A percentile compares a stretch with the other conserved stretches of the same genome.
These are phyloP conservation scores for Psophocarpus tetragonolobus DNA, from an alignment of 306 rosid species.

Conservation along the genomic window DNA sequence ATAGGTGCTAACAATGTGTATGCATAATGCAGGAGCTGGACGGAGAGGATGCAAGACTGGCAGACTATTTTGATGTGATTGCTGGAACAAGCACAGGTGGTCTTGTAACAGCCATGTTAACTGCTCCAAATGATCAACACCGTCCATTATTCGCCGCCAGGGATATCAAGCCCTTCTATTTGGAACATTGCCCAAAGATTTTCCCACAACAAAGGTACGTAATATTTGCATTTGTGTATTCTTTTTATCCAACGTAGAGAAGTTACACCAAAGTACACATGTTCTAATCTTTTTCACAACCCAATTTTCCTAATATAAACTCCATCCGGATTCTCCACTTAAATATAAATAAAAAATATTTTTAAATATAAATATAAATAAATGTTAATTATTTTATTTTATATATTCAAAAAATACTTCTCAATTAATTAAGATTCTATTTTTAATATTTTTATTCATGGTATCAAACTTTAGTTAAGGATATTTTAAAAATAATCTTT, in stretches of 20 bases:
- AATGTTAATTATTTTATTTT: no score
- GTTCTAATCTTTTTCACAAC: no score
- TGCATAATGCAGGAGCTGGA: conserved; percentile 49
- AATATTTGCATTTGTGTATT: background rate
- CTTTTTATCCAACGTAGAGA: background rate
- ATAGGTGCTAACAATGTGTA: background rate
- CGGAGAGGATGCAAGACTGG: conserved; percentile 66
- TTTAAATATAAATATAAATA: no score
- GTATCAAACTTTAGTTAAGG: no score
- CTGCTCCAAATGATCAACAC: conserved; percentile 48
- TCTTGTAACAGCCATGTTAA: conserved; percentile 62
- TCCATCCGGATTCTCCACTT: no score
- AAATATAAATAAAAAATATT: no score
- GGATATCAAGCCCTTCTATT: conserved; percentile 57
- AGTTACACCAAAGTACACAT: background rate
- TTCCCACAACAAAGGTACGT: conserved; percentile 49
- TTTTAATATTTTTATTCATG: no score
- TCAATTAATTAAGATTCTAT: no score
- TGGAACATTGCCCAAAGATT: conserved; percentile 53
- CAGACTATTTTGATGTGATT: conserved; percentile 73
- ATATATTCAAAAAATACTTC: no score
- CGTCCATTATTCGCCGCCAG: conserved; percentile 63
- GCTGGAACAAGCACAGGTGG: conserved; percentile 81
- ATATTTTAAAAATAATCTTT: no score
- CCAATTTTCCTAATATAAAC: background rate